A percentile compares a stretch with the other conserved stretches of the same genome.
These are phyloP conservation scores for Wilhelminamyces savonicus DNA, from an alignment of 805 yeast species.

Conservation along the genomic window DNA sequence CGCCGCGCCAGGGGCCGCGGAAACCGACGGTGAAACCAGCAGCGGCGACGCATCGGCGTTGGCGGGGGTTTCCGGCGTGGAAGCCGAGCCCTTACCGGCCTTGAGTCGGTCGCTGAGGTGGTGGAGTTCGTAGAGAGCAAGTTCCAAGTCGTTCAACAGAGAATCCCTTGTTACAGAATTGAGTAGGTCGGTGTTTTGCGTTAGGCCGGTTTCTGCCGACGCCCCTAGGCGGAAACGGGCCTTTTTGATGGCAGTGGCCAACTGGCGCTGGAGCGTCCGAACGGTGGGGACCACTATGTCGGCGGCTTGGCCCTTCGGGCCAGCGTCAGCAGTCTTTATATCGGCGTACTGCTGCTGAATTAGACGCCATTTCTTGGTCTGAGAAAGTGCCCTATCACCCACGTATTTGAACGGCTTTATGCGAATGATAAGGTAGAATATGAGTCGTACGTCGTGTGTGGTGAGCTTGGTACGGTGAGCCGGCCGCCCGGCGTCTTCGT, in stretches of 20 bases:
- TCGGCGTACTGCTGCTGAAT: constrained; percentile 21
- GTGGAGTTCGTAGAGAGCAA: constrained; percentile 19
- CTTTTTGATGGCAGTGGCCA: constrained; percentile 25
- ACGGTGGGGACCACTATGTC: constrained; percentile 23
- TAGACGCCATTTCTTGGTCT: constrained; percentile 30
- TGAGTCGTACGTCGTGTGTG: constrained; percentile 20
- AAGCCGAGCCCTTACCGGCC: no score
- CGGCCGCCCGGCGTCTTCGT: not conserved
- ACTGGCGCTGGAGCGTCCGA: constrained; percentile 31
- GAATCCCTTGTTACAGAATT: constrained; percentile 11
- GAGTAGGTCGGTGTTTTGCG: constrained; percentile 6
- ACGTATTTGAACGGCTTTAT: constrained; percentile 32
- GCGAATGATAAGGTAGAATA: constrained; percentile 21
- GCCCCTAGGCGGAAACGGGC: constrained; percentile 8
- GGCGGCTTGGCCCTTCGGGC: constrained; percentile 1
- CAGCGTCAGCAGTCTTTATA: constrained; percentile 5
- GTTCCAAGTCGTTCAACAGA: constrained; percentile 21
- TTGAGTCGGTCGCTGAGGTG: constrained; percentile 27
- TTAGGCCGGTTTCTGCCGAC: constrained; percentile 4
- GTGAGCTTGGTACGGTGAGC: constrained; percentile 19
- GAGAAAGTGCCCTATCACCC: constrained; percentile 26
- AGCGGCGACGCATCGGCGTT: no score
- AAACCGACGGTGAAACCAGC: no score
- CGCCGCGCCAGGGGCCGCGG: no score
- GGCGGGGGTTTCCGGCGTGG: no score